phyloP scores from a whole-genome alignment of 345 rosid species.

The Clausena lansium region DNA sequence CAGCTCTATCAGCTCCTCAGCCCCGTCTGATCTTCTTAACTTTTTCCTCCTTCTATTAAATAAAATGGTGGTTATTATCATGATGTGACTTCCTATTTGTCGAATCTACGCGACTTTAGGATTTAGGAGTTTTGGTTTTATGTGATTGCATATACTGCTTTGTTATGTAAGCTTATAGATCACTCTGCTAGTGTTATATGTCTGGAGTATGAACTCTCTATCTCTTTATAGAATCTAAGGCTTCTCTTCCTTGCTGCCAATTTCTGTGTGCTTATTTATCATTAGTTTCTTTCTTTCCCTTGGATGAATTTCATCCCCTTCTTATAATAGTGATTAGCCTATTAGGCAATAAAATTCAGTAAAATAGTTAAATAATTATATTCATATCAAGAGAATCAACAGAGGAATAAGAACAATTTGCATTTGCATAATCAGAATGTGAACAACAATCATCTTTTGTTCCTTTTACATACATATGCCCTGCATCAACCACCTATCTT shows the following conservation, averaged over 20 bases:
- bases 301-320: background rate
- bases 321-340: background rate
- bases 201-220: background rate
- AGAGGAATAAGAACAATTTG: background rate
- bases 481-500: background rate
- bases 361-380: background rate
- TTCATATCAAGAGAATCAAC: background rate
- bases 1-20: constrained; percentile 83
- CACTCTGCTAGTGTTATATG: background rate
- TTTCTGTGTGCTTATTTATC: background rate
- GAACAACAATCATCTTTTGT: background rate
- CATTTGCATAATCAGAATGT: background rate
- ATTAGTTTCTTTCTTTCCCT: background rate
- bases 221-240: background rate
- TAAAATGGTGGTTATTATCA: background rate
- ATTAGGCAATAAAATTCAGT: background rate
- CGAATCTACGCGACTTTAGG: constrained; percentile 27
- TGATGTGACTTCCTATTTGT: constrained; percentile 23
- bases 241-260: background rate
- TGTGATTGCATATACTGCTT: background rate
- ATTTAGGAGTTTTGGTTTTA: background rate
- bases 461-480: background rate
- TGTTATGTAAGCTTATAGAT: background rate
- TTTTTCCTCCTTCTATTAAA: background rate
- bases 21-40: constrained; percentile 51